Evolutionary conservation across 441 rosid species (phyloP), one percentile per base, ranked within the genome.

Genomic region (Breynia disticha): DNA sequence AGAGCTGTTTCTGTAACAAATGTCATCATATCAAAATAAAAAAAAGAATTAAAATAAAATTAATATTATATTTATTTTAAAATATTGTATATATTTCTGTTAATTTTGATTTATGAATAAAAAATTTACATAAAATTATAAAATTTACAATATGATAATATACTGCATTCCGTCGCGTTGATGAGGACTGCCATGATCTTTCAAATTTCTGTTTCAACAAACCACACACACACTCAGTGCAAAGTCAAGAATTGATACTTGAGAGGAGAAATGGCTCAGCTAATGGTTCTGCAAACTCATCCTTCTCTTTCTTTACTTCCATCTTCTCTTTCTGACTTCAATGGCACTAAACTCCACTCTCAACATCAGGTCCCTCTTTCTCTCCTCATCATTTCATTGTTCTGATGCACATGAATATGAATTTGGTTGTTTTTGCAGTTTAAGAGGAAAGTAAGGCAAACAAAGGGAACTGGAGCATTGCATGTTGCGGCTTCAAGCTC

Each of bases 271-370:
- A 87, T 84, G 95, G 83, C 94, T 46, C 79, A 70, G 73, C 48
- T 81, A 79, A 80, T 75, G 72, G 76, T 77, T 65, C 41, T 75
- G 69, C 96, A 76, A 56, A 70, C 72, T 62, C 82, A 70, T 62
- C 95, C 90, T 59, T 78, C 88, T 67, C 66, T 90, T 51, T 81
- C 89, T 50, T 72, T 76, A 57, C 82, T 82, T 58, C 71, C 82
- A 58, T 83, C 96, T 54, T 90, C 90, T 65, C 77, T 85, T 12
- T 86, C 90, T 59, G 87, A 91, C 67, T 91, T 86, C 71, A 86
- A 72, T 78, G 96, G 96, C 72, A 75, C 87, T 60, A 81, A 81
- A 61, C 83, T 87, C 69, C 79, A 70, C 57, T 51, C 72, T 46
- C 80, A 76, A 52, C 47, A 80, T 67, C 87, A 81, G 95, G 96